phyloP scores from a whole-genome alignment of 306 rosid species.

The Lathyrus sativus region DNA sequence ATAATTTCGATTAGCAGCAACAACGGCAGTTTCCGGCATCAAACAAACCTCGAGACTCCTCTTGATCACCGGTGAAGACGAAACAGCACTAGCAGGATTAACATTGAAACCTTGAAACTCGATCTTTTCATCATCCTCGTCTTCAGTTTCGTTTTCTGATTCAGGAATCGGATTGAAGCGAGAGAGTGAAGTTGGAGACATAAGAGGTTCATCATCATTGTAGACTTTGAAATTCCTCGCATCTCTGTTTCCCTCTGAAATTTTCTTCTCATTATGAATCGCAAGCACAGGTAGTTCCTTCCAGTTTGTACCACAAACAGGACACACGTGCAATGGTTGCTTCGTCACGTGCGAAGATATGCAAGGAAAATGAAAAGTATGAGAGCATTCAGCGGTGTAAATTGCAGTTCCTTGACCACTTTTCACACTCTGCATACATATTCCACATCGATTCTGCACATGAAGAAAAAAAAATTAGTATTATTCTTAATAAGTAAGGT shows the following conservation, averaged over 20 bases:
- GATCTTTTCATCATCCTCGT: slow-evolving; percentile 31
- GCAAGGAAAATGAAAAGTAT: slow-evolving; percentile 89
- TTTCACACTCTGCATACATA: slow-evolving; percentile 76
- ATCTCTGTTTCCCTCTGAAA: slow-evolving; percentile 31
- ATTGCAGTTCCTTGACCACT: slow-evolving; percentile 94
- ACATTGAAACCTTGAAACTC: slow-evolving; percentile 76
- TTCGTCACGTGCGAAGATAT: slow-evolving; percentile 64
- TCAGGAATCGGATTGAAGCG: slow-evolving; percentile 91
- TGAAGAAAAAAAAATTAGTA: neutral
- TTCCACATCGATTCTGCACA: slow-evolving; percentile 88
- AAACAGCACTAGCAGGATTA: slow-evolving; percentile 29
- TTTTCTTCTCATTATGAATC: slow-evolving; percentile 40
- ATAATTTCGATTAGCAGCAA: slow-evolving; percentile 61
- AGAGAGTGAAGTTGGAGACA: slow-evolving; percentile 65
- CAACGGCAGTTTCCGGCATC: slow-evolving; percentile 76
- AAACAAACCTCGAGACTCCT: slow-evolving; percentile 53
- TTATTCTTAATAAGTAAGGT: neutral
- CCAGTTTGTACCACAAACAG: slow-evolving; percentile 79
- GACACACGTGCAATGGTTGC: slow-evolving; percentile 62
- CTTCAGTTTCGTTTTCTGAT: slow-evolving; percentile 72
- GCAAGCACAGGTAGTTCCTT: slow-evolving; percentile 75
- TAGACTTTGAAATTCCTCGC: slow-evolving; percentile 59
- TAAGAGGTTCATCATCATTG: slow-evolving; percentile 86
- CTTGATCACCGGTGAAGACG: slow-evolving; percentile 33
- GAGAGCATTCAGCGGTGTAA: slow-evolving; percentile 96